Evolutionary conservation across 2,329 filamentous ascomycete species (phyloP).

Genomic region (Ophiostoma tasmaniense): DNA sequence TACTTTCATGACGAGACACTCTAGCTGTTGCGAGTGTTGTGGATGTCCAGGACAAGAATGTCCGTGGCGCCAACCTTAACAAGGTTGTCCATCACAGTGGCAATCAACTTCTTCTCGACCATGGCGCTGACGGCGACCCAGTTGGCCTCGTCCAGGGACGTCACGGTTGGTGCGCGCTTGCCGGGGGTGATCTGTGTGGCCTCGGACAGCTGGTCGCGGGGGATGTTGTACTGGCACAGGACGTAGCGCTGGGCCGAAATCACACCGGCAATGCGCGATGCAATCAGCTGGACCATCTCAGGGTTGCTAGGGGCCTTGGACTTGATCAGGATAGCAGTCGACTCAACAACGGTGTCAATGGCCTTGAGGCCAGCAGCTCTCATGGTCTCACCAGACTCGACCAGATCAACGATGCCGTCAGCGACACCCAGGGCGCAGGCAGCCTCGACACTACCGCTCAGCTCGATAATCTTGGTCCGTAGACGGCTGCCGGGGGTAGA

Average conservation of each 20-base stretch:
- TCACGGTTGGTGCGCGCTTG: slow-evolving; percentile 87
- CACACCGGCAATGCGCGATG: slow-evolving; percentile 80
- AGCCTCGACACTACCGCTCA: slow-evolving; percentile 94
- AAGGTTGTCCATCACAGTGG: slow-evolving; percentile 78
- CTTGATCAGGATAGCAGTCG: slow-evolving; percentile 84
- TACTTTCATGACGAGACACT: not conserved
- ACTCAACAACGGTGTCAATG: slow-evolving; percentile 87
- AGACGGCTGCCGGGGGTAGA: slow-evolving; percentile 43
- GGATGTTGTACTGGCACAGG: slow-evolving; percentile 92
- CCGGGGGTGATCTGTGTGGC: slow-evolving; percentile 80
- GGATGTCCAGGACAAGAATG: slow-evolving; percentile 76
- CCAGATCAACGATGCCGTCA: slow-evolving; percentile 94
- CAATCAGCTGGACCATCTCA: slow-evolving; percentile 73
- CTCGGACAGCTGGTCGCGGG: slow-evolving; percentile 55
- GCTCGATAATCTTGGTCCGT: slow-evolving; percentile 82
- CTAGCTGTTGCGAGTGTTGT: slow-evolving; percentile 47
- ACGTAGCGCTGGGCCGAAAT: slow-evolving; percentile 93
- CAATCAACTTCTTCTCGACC: slow-evolving; percentile 83
- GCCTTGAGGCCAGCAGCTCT: slow-evolving; percentile 86
- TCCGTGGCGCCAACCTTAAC: slow-evolving; percentile 69
- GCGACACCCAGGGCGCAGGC: slow-evolving; percentile 92
- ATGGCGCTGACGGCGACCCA: slow-evolving; percentile 95
- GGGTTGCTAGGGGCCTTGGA: slow-evolving; percentile 75
- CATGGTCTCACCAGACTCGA: slow-evolving; percentile 98
- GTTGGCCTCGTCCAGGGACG: slow-evolving; percentile 74